Evolutionary conservation across 1,284 basidiomycete species (phyloP).

Genomic region (Moesziomyces sp.): DNA sequence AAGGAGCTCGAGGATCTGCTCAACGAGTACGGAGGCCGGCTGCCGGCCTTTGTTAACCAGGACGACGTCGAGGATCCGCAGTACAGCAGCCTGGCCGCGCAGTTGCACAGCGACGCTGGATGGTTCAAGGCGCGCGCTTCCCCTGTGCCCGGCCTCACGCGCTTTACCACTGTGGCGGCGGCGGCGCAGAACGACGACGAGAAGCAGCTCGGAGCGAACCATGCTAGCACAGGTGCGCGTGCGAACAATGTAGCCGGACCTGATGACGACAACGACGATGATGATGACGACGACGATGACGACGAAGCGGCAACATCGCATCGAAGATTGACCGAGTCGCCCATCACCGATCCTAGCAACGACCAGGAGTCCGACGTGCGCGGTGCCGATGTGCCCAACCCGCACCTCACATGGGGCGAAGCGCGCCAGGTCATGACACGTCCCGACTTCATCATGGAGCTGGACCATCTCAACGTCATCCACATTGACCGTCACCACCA

Average conservation of each 20-base stretch:
- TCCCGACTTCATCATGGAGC: conserved; percentile 57
- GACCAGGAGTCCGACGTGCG: conserved; percentile 50
- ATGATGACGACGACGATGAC: conserved; percentile 47
- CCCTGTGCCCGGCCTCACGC: conserved; percentile 40
- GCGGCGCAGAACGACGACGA: not conserved
- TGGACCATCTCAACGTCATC: conserved; percentile 59
- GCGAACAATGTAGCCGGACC: not conserved
- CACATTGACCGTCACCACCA: conserved; percentile 62
- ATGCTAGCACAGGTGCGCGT: too few species aligned
- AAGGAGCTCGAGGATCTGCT: conserved; percentile 53
- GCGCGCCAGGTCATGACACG: conserved; percentile 63
- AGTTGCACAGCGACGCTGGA: conserved; percentile 41
- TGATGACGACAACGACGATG: conserved; percentile 21
- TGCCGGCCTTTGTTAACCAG: conserved; percentile 35
- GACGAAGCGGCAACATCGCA: conserved; percentile 17
- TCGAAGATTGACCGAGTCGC: conserved; percentile 34
- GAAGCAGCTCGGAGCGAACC: too few species aligned
- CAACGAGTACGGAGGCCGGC: conserved; percentile 26
- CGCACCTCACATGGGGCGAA: conserved; percentile 62
- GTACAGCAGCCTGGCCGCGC: conserved; percentile 45
- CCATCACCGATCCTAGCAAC: conserved; percentile 48
- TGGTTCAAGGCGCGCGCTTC: conserved; percentile 42
- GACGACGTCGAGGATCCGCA: conserved; percentile 33
- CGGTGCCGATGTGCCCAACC: conserved; percentile 57
- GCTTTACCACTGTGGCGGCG: conserved; percentile 15